phyloP scores from a whole-genome alignment of 2,329 filamentous ascomycete species.

The Boeremia exigua region DNA sequence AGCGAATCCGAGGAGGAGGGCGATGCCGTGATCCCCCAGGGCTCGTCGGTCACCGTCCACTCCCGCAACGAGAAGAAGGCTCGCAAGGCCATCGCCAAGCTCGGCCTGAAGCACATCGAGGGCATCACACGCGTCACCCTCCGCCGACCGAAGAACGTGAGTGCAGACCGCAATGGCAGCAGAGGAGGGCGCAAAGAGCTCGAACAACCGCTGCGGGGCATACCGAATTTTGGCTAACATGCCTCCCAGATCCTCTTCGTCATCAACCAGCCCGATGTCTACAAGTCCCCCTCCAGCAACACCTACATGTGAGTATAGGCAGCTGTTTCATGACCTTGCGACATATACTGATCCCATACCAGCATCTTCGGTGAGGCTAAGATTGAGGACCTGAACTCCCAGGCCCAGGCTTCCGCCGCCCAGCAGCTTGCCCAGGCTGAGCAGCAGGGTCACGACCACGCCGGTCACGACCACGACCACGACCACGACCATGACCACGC shows the following conservation, averaged over 20 bases:
- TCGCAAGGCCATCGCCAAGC: slow-evolving; percentile 98
- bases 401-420: slow-evolving; percentile 93
- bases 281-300: slow-evolving; percentile 99
- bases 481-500: slow-evolving; percentile 68
- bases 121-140: slow-evolving; percentile 98
- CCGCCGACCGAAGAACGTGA: slow-evolving; percentile 97
- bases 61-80: slow-evolving; percentile 99
- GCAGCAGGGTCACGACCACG: slow-evolving; percentile 70
- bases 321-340: slow-evolving; percentile 10
- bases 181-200: slow-evolving; percentile 13
- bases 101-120: slow-evolving; percentile 92
- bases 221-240: slow-evolving; percentile 27
- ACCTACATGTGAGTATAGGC: slow-evolving; percentile 90
- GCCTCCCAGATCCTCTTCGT: slow-evolving; percentile 88
- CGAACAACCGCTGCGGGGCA: slow-evolving; percentile 14
- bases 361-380: slow-evolving; percentile 99
- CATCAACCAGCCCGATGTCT: slow-evolving; percentile 99
- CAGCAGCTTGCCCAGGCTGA: slow-evolving; percentile 87
- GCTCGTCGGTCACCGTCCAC: slow-evolving; percentile 89
- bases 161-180: slow-evolving; percentile 46
- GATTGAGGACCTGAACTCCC: slow-evolving; percentile 99
- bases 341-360: slow-evolving; percentile 34
- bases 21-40: slow-evolving; percentile 75
- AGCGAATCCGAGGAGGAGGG: slow-evolving; percentile 75
- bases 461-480: slow-evolving; percentile 75